These are phyloP conservation scores for Chamaecrista fasciculata DNA, from an alignment of 306 rosid genomes.

Conservation along the genomic window DNA sequence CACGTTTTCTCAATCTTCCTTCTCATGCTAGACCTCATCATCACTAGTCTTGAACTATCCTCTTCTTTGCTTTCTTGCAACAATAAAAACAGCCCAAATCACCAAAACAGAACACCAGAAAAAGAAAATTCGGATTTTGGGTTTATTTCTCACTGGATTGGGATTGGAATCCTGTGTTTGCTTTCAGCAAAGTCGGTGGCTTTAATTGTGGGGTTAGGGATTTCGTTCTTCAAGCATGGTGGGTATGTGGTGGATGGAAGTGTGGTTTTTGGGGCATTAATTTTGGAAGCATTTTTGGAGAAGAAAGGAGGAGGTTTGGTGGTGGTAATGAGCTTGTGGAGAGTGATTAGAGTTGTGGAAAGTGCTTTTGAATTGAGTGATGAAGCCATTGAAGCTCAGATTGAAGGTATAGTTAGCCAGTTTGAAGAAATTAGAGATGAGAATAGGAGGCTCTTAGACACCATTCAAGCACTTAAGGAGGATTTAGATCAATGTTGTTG, in stretches of 20 bases:
- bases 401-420: constrained; percentile 49
- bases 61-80: constrained; percentile 45
- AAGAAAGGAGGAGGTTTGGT: constrained; percentile 66
- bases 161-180: constrained; percentile 58
- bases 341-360: constrained; percentile 71
- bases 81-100: background rate
- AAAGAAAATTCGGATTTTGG: constrained; percentile 8
- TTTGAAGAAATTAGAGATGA: constrained; percentile 54
- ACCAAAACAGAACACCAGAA: constrained; percentile 1
- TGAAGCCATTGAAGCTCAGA: constrained; percentile 71
- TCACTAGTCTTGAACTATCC: constrained; percentile 68
- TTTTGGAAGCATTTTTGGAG: constrained; percentile 53
- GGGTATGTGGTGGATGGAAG: constrained; percentile 59
- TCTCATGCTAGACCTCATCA: constrained; percentile 53
- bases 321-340: constrained; percentile 70
- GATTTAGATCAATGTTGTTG: constrained; percentile 40
- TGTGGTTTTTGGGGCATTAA: constrained; percentile 51
- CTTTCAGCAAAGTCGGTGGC: constrained; percentile 43
- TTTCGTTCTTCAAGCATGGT: constrained; percentile 40
- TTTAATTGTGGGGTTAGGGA: constrained; percentile 48
- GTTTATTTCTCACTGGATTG: constrained; percentile 51
- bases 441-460: constrained; percentile 42
- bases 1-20: constrained; percentile 39
- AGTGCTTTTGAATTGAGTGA: constrained; percentile 74
- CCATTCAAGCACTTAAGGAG: constrained; percentile 42